A percentile compares a stretch with the other conserved stretches of the same genome.
phyloP scores from a whole-genome alignment of 2,329 filamentous ascomycete species.

The Parafenestella ontariensis region DNA sequence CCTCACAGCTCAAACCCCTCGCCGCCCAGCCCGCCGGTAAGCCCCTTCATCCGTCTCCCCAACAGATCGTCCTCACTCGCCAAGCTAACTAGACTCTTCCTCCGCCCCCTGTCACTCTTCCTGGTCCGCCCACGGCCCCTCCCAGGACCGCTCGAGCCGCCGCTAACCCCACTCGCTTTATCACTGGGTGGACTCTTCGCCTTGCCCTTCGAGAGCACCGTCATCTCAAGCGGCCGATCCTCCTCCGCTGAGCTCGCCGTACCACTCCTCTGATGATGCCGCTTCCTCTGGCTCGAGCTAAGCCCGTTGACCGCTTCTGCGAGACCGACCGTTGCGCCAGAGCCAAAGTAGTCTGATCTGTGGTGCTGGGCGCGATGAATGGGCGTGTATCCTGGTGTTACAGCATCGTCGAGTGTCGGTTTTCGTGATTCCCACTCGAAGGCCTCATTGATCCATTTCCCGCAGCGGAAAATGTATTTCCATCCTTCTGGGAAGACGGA shows the following conservation, averaged over 20 bases:
- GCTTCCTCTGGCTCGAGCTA: slow-evolving; percentile 46
- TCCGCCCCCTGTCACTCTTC: slow-evolving; percentile 38
- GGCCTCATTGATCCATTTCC: slow-evolving; percentile 80
- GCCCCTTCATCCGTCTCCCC: slow-evolving; percentile 56
- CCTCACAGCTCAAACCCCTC: slow-evolving; percentile 13
- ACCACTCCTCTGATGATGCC: slow-evolving; percentile 57
- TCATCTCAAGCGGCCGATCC: slow-evolving; percentile 82
- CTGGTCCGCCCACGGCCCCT: slow-evolving; percentile 30
- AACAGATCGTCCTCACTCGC: slow-evolving; percentile 58
- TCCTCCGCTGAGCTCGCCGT: slow-evolving; percentile 78
- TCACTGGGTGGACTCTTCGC: slow-evolving; percentile 25
- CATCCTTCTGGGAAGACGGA: slow-evolving; percentile 87
- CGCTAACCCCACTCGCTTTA: neutral
- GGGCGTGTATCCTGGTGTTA: slow-evolving; percentile 23
- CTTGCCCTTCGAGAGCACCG: slow-evolving; percentile 43
- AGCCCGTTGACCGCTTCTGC: slow-evolving; percentile 70
- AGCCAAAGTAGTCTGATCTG: slow-evolving; percentile 76
- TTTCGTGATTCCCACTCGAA: slow-evolving; percentile 63
- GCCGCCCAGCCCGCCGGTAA: slow-evolving; percentile 52
- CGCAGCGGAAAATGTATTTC: slow-evolving; percentile 82
- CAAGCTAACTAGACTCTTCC: slow-evolving; percentile 54
- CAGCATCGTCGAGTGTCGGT: slow-evolving; percentile 22
- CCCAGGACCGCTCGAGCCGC: slow-evolving; percentile 8
- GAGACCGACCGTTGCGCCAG: slow-evolving; percentile 72
- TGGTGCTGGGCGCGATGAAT: slow-evolving; percentile 3